phyloP scores from a whole-genome alignment of 257 asterid genomes.

The Fraxinus quadrangulata region DNA sequence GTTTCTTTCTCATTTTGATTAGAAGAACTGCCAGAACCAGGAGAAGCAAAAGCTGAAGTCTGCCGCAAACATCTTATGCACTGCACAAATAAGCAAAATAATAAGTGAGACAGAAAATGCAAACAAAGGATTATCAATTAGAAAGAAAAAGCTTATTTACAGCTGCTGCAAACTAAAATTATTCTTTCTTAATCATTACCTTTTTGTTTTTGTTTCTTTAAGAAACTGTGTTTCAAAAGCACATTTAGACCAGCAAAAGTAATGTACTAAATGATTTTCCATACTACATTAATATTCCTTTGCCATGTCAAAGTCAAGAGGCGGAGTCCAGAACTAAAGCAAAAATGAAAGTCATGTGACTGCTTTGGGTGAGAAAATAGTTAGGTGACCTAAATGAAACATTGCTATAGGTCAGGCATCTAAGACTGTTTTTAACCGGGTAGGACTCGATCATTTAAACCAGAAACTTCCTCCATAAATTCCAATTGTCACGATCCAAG shows the following conservation, averaged over 20 bases:
- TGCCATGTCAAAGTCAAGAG: too few relatives aligned
- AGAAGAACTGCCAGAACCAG: constrained; percentile 43
- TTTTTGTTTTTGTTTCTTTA: not conserved
- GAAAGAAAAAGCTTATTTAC: not conserved
- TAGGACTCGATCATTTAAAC: not conserved
- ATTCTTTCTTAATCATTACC: not conserved
- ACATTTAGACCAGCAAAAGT: not conserved
- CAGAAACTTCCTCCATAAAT: not conserved
- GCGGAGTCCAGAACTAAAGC: not conserved
- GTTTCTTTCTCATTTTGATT: constrained; percentile 75
- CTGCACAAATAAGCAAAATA: constrained; percentile 41
- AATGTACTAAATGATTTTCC: too few relatives aligned
- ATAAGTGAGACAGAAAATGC: constrained; percentile 5
- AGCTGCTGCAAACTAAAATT: not conserved
- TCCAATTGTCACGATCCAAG: not conserved
- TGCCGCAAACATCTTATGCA: constrained; percentile 98
- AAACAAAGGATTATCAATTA: not conserved
- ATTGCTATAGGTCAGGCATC: not conserved
- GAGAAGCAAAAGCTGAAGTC: constrained; percentile 82
- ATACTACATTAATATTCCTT: too few relatives aligned
- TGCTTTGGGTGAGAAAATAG: not conserved
- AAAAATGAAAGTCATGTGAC: not conserved
- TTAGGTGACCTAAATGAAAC: not conserved
- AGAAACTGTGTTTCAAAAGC: not conserved
- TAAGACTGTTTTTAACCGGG: not conserved